A percentile compares a stretch with the other conserved stretches of the same genome.
Evolutionary conservation across 768 basidiomycete genomes (phyloP).

Genomic region (Crassisporium funariophilum): DNA sequence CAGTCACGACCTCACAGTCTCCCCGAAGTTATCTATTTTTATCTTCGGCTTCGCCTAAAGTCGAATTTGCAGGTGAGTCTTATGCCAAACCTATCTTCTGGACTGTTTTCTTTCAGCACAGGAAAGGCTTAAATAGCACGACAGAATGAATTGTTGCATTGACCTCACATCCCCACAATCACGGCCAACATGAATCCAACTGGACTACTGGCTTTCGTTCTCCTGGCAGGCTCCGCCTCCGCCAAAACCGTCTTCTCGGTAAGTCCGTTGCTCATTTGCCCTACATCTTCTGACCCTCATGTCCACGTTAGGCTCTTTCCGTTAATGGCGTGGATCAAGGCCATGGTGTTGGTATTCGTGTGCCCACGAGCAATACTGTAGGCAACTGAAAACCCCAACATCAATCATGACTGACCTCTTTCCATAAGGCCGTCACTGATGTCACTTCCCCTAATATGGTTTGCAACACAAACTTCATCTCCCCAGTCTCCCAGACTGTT

Average conservation of each 20-base stretch:
- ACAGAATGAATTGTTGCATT: no score
- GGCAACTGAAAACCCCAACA: no score
- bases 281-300: neutral
- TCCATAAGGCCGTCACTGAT: conserved; percentile 48
- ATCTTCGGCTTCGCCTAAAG: no score
- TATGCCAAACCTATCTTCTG: no score
- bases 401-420: no score
- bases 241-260: conserved; percentile 50
- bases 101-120: no score
- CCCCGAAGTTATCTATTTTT: no score
- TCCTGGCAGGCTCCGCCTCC: conserved; percentile 21
- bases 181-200: conserved; percentile 13
- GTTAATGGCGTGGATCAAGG: conserved; percentile 52
- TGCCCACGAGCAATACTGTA: conserved; percentile 39
- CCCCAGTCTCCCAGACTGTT: conserved; percentile 43
- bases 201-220: conserved; percentile 9
- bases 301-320: conserved; percentile 43
- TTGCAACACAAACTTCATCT: conserved; percentile 56
- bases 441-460: conserved; percentile 52
- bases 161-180: no score
- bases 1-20: no score
- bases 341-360: conserved; percentile 45
- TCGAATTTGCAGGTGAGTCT: no score
- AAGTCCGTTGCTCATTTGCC: conserved; percentile 7
- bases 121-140: no score